phyloP scores from a whole-genome alignment of 805 yeast species.

The Starmerella sp. region DNA sequence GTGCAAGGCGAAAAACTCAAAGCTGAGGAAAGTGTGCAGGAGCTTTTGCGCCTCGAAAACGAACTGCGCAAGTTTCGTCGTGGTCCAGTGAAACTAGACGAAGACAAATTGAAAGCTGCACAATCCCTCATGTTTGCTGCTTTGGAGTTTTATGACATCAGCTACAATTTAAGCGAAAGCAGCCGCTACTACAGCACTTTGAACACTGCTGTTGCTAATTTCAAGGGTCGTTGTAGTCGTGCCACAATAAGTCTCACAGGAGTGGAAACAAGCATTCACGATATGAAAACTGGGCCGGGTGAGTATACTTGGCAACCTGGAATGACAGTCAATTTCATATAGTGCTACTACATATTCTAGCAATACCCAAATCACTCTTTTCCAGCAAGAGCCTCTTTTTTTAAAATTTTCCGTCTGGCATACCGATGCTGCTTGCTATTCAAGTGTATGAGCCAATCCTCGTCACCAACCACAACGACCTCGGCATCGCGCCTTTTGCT shows the following conservation, averaged over 20 bases:
- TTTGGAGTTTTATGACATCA: neutral
- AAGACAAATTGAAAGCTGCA: neutral
- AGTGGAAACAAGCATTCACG: neutral
- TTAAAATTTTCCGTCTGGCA: slow-evolving; percentile 14
- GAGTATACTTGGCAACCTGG: slow-evolving; percentile 7
- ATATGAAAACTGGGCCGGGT: neutral
- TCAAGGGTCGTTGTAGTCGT: neutral
- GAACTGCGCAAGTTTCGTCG: neutral
- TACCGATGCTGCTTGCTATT: slow-evolving; percentile 56
- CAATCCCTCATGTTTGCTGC: slow-evolving; percentile 1
- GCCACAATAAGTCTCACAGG: neutral
- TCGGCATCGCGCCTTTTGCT: slow-evolving; percentile 39
- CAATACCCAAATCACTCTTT: neutral
- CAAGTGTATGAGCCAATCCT: slow-evolving; percentile 58
- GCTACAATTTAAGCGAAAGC: neutral
- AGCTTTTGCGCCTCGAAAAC: neutral
- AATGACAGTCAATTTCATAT: neutral
- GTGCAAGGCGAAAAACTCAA: neutral
- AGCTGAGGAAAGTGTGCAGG: neutral
- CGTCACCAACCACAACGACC: slow-evolving; percentile 58
- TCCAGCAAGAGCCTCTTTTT: neutral
- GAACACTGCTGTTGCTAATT: neutral
- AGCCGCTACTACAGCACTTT: neutral
- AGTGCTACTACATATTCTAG: neutral
- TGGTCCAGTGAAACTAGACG: neutral